Evolutionary conservation across 2,329 filamentous ascomycete species (phyloP), one percentile per base, ranked within the genome.

Genomic region (Fusarium torreyae): DNA sequence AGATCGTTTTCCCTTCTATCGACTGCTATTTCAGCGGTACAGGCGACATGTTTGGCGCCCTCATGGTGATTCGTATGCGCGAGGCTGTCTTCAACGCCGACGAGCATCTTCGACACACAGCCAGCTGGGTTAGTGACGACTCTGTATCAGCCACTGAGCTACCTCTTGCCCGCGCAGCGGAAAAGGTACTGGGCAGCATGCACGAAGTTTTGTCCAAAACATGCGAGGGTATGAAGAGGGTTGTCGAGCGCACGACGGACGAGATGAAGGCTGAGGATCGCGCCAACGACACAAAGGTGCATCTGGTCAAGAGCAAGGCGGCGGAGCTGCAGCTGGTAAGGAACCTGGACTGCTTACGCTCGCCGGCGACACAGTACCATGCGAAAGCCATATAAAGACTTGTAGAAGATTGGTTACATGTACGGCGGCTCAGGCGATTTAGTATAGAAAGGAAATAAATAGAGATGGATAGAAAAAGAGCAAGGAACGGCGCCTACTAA

Each of bases 21-120:
- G 92, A 97, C 77, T 93, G 94, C 81, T 97, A 96, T 85, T 99
- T 98, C 81, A 94, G 92, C 74, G 96, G 96, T 40, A 98, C 97
- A 0, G 96, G 96, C 46, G 96, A 99, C 82, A 98, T 99, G 95
- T 98, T 99, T 77, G 95, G 94, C 31, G 95, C 95, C 9, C 86
- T 99, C 45, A 94, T 94, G 77, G 89, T 97, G 2, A 93, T 93
- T 40, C 90, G 95, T 31, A 89, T 99, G 76, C 91, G 95, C 60
- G 93, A 98, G 83, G 94, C 93, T 26, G 91, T 93, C 2, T 70
- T 66, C 46, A 49, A 70, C 33, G 80, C 83, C 53, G 81, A 75
- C 18, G 78, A 68, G 45, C 68, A 73, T 24, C 81, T 97, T 6
- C 79, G 84, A 17, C 77, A 82, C 9, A 87, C 80, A 4, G 79